Evolutionary conservation across 2,329 filamentous ascomycete species (phyloP).

Genomic region (Aureobasidium sp.): DNA sequence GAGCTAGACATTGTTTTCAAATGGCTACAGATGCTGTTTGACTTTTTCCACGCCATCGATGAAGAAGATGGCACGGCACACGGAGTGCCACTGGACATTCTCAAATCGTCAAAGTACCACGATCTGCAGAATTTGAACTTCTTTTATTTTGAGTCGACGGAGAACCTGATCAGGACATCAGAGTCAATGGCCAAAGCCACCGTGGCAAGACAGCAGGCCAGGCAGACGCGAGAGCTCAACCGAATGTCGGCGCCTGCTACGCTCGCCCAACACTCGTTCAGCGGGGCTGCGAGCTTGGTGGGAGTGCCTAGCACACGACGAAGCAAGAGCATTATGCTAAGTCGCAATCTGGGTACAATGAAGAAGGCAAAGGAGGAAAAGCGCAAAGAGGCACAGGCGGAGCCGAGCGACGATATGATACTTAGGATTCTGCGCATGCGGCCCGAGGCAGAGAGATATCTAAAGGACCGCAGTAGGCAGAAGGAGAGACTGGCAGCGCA

Average conservation of each 20-base stretch:
- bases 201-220: conserved; percentile 62
- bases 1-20: conserved; percentile 93
- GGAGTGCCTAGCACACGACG: conserved; percentile 49
- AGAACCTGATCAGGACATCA: conserved; percentile 87
- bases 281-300: conserved; percentile 48
- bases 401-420: conserved; percentile 98
- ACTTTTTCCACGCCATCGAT: conserved; percentile 91
- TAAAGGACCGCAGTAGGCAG: conserved; percentile 85
- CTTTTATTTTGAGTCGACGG: conserved; percentile 93
- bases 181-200: conserved; percentile 92
- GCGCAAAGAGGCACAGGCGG: conserved; percentile 87
- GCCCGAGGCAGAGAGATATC: conserved; percentile 77
- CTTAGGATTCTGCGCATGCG: conserved; percentile 90
- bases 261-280: conserved; percentile 43
- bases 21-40: conserved; percentile 84
- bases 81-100: conserved; percentile 81
- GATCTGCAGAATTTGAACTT: conserved; percentile 95
- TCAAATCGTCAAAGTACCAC: conserved; percentile 97
- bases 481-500: conserved; percentile 88
- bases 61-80: conserved; percentile 75
- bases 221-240: conserved; percentile 45
- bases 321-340: conserved; percentile 71
- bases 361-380: conserved; percentile 93
- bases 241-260: conserved; percentile 61
- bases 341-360: conserved; percentile 92